Evolutionary conservation across 768 basidiomycete species (phyloP).

Genomic region (Boletus rubroflammeus): DNA sequence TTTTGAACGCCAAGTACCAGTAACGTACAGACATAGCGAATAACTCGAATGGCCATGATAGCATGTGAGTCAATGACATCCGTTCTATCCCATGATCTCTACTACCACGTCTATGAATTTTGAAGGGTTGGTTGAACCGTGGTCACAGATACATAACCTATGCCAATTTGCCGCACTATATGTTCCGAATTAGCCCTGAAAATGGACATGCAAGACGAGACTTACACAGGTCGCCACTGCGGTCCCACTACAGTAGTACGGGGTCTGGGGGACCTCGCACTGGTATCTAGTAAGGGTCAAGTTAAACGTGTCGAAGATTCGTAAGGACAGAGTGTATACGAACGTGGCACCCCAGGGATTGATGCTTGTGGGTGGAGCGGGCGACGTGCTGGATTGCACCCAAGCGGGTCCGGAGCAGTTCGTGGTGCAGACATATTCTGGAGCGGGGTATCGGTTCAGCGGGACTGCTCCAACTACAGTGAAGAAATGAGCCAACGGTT

Average conservation of each 20-base stretch:
- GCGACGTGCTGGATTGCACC: no score
- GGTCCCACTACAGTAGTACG: background rate
- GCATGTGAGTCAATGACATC: background rate
- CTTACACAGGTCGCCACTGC: background rate
- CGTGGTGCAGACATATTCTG: no score
- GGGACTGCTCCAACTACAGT: no score
- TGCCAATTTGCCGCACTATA: background rate
- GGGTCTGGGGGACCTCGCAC: background rate
- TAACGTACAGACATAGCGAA: background rate
- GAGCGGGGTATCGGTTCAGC: no score
- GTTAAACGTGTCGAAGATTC: background rate
- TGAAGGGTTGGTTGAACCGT: no score
- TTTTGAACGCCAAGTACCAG: background rate
- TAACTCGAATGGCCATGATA: no score
- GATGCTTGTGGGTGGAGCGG: background rate
- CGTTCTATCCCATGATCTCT: no score
- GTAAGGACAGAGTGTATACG: background rate
- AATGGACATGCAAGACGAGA: background rate
- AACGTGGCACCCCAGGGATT: background rate
- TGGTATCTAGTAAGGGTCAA: background rate
- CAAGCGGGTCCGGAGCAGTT: no score
- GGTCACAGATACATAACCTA: no score
- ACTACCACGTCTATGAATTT: no score
- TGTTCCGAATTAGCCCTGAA: background rate
- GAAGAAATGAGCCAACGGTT: no score